Conservation (phyloP, 1,284 basidiomycete genomes). For the Apiotrichum veenhuisii region DNA sequence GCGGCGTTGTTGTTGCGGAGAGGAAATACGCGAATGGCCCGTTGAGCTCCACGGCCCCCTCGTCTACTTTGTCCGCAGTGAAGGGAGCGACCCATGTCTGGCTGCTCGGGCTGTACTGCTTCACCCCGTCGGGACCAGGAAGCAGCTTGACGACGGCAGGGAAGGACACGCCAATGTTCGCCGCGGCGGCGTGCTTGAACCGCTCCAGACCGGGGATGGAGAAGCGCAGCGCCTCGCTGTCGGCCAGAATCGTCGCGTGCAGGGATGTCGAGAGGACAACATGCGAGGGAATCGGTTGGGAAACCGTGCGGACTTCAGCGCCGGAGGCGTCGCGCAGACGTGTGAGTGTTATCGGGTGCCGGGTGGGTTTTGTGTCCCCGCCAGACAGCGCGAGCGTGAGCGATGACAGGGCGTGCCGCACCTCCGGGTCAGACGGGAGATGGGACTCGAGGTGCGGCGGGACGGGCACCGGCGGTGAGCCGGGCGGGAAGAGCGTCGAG, state of each 20-base stretch:
- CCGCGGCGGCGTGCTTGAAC: constrained; percentile 75
- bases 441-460: not conserved
- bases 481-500: constrained; percentile 53
- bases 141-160: constrained; percentile 58
- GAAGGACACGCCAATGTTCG: constrained; percentile 73
- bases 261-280: constrained; percentile 59
- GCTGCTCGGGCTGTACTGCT: constrained; percentile 58
- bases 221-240: constrained; percentile 70
- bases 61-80: constrained; percentile 16
- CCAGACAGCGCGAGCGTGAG: constrained; percentile 48
- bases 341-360: constrained; percentile 61
- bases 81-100: constrained; percentile 54
- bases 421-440: not conserved
- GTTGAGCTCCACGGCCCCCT: constrained; percentile 28
- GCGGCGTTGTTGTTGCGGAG: constrained; percentile 71
- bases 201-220: constrained; percentile 72
- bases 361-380: constrained; percentile 43
- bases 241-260: constrained; percentile 80
- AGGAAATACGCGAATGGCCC: constrained; percentile 87
- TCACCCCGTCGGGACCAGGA: constrained; percentile 25
- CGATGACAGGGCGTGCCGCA: constrained; percentile 7
- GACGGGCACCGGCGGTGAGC: not conserved
- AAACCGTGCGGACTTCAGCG: constrained; percentile 52
- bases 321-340: constrained; percentile 33
- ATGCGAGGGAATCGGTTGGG: constrained; percentile 58